Percentiles rank a stretch among this genome's conserved stretches.
phyloP scores from a whole-genome alignment of 2,329 filamentous ascomycete species.

The Ophiocordyceps polyrhachis-furcata region DNA sequence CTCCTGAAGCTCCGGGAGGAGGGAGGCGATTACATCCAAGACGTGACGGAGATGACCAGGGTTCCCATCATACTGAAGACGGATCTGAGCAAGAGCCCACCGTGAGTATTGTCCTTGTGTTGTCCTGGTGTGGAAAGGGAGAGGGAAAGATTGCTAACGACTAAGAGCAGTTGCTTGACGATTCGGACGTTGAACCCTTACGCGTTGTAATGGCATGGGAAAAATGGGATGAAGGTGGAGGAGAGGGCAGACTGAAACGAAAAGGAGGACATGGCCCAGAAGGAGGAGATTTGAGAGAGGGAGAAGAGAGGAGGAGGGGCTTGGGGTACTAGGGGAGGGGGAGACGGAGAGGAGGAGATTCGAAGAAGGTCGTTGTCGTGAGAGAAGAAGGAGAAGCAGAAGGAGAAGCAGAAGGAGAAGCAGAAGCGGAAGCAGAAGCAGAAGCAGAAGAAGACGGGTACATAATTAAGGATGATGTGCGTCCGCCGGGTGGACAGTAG shows the following conservation, averaged over 20 bases:
- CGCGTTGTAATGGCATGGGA: constrained; percentile 29
- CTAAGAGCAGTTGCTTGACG: constrained; percentile 47
- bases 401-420: background rate
- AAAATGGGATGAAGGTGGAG: background rate
- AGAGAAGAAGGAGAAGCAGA: background rate
- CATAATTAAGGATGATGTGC: background rate
- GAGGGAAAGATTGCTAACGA: constrained; percentile 6
- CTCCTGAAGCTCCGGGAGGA: constrained; percentile 82
- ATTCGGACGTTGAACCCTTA: constrained; percentile 70
- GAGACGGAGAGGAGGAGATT: too few relatives aligned
- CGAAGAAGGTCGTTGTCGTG: background rate
- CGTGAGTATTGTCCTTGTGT: constrained; percentile 48
- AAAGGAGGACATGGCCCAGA: background rate
- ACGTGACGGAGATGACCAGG: constrained; percentile 92
- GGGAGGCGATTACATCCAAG: constrained; percentile 90
- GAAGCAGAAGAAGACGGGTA: background rate
- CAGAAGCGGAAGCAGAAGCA: background rate
- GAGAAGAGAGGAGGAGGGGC: too few relatives aligned
- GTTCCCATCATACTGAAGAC: constrained; percentile 98
- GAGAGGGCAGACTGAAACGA: background rate
- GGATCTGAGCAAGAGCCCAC: constrained; percentile 94
- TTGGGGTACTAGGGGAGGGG: too few relatives aligned
- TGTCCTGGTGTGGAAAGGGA: background rate
- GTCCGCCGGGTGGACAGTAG: background rate
- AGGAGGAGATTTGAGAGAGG: too few relatives aligned